A percentile compares a stretch with the other conserved stretches of the same genome.
Evolutionary conservation across 345 rosid species (phyloP).

Genomic region (Melaleuca quinquenervia): DNA sequence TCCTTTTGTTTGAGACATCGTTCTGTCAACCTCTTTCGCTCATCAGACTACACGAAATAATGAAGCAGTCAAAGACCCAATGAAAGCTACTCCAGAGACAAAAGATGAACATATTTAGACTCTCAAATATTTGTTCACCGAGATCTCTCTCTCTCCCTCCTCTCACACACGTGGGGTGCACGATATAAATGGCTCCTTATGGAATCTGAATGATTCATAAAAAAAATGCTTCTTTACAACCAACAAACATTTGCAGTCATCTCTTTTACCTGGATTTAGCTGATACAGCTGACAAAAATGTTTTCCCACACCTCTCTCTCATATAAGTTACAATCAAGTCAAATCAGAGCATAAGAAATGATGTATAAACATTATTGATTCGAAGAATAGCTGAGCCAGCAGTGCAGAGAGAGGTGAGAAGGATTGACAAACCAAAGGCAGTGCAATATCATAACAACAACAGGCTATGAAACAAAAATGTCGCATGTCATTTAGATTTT

Average conservation of each 20-base stretch:
- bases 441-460: neutral
- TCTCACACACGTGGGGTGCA: too few species aligned
- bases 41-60: constrained; percentile 46
- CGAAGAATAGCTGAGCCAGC: neutral
- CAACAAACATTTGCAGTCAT: neutral
- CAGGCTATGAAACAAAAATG: neutral
- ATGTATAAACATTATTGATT: neutral
- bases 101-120: too few species aligned
- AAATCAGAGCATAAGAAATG: neutral
- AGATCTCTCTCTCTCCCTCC: neutral
- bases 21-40: constrained; percentile 43
- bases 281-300: too few species aligned
- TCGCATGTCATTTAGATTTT: neutral
- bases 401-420: neutral
- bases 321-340: neutral
- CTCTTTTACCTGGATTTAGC: too few species aligned
- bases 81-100: neutral
- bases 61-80: neutral
- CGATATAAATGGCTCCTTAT: neutral
- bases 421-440: neutral
- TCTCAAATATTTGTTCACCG: too few species aligned
- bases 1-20: constrained; percentile 55
- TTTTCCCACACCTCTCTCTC: neutral
- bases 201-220: neutral
- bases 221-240: neutral